Conservation (phyloP, 495 filamentous ascomycete species). For the Chaetomium tenue region DNA sequence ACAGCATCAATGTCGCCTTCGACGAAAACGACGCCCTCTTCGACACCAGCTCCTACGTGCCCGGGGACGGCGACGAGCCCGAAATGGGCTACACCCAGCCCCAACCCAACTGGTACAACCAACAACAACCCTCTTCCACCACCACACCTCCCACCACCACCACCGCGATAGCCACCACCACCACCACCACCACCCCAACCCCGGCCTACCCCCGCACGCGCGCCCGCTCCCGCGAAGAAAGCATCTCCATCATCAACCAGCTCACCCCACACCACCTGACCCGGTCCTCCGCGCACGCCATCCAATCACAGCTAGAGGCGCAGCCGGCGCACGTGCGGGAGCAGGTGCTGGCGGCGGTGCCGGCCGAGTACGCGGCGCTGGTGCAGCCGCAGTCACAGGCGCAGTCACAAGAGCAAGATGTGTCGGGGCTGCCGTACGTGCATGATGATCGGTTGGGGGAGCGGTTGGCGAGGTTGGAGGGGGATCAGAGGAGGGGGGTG, state of each 20-base stretch:
- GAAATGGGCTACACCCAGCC: not conserved
- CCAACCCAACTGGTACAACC: not conserved
- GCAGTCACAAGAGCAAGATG: no score
- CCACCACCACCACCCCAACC: not conserved
- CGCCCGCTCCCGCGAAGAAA: not conserved
- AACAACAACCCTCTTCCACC: not conserved
- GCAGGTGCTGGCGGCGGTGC: constrained; percentile 10
- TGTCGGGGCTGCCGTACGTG: not conserved
- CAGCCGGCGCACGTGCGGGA: constrained; percentile 19
- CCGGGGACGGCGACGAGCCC: not conserved
- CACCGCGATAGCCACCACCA: not conserved
- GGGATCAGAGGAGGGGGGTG: constrained; percentile 15
- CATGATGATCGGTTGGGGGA: constrained; percentile 1
- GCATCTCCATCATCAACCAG: not conserved
- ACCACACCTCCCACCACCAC: not conserved
- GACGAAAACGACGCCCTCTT: no score
- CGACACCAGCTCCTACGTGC: no score
- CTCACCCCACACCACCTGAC: constrained; percentile 5
- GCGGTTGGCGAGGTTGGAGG: constrained; percentile 1
- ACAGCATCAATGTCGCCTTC: no score
- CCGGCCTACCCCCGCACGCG: not conserved
- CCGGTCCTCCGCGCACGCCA: constrained; percentile 3
- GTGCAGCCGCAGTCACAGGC: not conserved
- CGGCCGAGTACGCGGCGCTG: not conserved
- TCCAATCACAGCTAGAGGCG: constrained; percentile 6